phyloP scores from a whole-genome alignment of 306 rosid genomes.

The Cucurbita argyrosperma region DNA sequence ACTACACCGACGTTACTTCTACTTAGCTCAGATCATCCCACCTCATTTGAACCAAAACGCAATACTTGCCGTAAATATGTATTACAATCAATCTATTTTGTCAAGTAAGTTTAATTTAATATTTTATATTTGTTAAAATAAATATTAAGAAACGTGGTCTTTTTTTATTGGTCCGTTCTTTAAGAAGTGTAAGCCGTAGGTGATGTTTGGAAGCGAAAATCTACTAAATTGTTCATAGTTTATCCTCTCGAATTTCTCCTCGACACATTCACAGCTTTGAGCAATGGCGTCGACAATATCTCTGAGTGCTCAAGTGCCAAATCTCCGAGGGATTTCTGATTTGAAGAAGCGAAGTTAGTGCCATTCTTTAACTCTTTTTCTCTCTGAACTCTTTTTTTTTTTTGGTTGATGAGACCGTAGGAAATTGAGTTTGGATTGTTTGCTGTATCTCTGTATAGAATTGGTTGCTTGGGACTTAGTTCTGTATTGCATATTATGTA shows the following conservation, averaged over 20 bases:
- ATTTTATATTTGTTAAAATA: background rate
- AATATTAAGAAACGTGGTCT: background rate
- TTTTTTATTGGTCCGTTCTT: background rate
- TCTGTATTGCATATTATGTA: background rate
- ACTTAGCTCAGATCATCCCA: too few species aligned
- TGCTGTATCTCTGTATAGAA: background rate
- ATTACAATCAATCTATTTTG: too few species aligned
- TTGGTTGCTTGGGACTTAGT: background rate
- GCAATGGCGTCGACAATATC: constrained; percentile 52
- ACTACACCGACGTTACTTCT: too few species aligned
- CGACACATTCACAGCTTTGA: background rate
- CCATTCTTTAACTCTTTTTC: constrained; percentile 25
- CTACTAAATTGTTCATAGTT: background rate
- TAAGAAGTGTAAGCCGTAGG: background rate
- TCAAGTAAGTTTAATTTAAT: too few species aligned
- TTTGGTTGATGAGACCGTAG: constrained; percentile 6
- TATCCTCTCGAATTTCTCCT: constrained; percentile 2
- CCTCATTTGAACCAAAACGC: too few species aligned
- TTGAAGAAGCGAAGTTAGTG: constrained; percentile 15
- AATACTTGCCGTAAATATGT: too few species aligned
- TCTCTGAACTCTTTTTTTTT: background rate
- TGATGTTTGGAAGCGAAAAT: background rate
- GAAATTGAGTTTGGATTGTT: background rate
- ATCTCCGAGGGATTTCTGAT: constrained; percentile 23
- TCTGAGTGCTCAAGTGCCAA: constrained; percentile 29